Evolutionary conservation across 148 eudicot species (phyloP).

Genomic region (Rhododendron kiyosumense): DNA sequence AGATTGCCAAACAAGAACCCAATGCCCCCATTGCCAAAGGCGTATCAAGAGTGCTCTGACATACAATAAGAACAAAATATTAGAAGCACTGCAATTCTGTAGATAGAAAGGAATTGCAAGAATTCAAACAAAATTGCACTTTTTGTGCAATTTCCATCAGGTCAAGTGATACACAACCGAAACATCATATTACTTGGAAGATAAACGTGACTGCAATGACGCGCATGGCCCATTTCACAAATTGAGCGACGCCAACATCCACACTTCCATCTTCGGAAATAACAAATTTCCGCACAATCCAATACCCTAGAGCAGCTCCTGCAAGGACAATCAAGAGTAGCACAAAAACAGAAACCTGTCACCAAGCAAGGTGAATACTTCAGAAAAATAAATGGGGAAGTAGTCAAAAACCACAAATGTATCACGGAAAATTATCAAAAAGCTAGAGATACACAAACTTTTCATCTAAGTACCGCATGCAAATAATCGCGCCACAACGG

Average conservation of each 20-base stretch:
- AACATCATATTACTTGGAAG: constrained; percentile 45
- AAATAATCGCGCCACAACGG: neutral
- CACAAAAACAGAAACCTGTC: constrained; percentile 66
- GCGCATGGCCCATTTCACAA: constrained; percentile 85
- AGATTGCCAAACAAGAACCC: constrained; percentile 32
- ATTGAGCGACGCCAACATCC: constrained; percentile 74
- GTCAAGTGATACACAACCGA: neutral
- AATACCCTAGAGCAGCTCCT: constrained; percentile 90
- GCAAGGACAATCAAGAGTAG: constrained; percentile 57
- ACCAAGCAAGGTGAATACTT: constrained; percentile 5
- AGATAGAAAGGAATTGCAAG: neutral
- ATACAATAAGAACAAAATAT: constrained; percentile 6
- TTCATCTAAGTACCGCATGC: neutral
- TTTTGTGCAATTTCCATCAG: neutral
- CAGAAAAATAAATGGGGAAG: neutral
- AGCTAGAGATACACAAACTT: neutral
- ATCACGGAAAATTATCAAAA: neutral
- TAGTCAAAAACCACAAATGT: neutral
- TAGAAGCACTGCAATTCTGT: neutral
- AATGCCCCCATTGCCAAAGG: constrained; percentile 52
- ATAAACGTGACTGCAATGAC: constrained; percentile 64
- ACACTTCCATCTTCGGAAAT: constrained; percentile 86
- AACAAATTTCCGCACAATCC: constrained; percentile 80
- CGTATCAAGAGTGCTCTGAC: constrained; percentile 77
- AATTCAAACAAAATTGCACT: neutral